Evolutionary conservation across 2,329 filamentous ascomycete species (phyloP).

Genomic region (Pseudogymnoascus sp.): DNA sequence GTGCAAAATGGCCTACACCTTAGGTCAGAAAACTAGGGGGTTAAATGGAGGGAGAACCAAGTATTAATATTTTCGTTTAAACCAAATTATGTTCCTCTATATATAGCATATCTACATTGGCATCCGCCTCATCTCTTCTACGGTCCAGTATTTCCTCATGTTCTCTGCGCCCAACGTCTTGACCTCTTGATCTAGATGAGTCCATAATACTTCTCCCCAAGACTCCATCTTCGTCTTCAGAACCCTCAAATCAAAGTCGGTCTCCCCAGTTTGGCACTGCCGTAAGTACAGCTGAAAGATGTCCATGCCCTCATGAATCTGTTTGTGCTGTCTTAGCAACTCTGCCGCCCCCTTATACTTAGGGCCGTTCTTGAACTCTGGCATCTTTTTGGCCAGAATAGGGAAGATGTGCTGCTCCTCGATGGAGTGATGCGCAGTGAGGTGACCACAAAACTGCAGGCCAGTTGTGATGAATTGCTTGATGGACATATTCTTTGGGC

Average conservation of each 20-base stretch:
- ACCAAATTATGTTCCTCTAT: background rate
- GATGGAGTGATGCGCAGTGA: conserved; percentile 73
- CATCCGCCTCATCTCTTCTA: conserved; percentile 65
- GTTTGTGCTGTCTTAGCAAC: conserved; percentile 65
- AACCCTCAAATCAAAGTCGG: conserved; percentile 46
- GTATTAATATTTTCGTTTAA: background rate
- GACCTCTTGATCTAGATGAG: conserved; percentile 80
- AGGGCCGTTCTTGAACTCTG: conserved; percentile 57
- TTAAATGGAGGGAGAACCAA: background rate
- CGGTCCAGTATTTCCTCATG: conserved; percentile 76
- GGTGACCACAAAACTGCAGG: conserved; percentile 60
- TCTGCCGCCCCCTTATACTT: conserved; percentile 59
- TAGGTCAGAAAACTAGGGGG: background rate
- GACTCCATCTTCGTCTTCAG: conserved; percentile 66
- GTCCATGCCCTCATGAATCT: conserved; percentile 72
- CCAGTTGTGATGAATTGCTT: conserved; percentile 61
- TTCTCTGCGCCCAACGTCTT: conserved; percentile 71
- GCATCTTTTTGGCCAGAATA: conserved; percentile 67
- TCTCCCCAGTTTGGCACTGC: conserved; percentile 55
- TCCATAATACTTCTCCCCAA: conserved; percentile 74
- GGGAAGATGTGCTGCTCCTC: conserved; percentile 81
- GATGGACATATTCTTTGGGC: conserved; percentile 57
- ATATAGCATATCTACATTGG: conserved; percentile 47
- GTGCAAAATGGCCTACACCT: background rate
- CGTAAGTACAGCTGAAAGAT: conserved; percentile 58